These are phyloP conservation scores for Suillus placidus DNA, from an alignment of 768 basidiomycete genomes.

Conservation along the genomic window DNA sequence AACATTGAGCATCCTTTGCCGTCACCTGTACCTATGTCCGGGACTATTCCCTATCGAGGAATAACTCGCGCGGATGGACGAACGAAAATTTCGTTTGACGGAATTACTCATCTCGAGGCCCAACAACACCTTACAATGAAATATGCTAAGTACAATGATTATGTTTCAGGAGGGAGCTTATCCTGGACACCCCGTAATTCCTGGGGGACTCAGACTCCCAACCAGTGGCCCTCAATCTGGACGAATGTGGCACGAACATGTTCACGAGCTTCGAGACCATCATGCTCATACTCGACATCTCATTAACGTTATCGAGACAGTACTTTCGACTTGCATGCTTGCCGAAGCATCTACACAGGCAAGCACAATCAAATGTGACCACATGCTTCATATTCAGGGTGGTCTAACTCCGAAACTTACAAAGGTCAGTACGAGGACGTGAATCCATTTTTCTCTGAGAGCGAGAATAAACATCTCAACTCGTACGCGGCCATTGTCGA, in stretches of 20 bases:
- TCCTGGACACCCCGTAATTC: background rate
- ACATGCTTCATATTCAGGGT: background rate
- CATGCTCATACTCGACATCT: background rate
- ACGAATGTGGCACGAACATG: background rate
- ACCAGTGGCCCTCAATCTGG: background rate
- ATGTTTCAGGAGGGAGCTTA: background rate
- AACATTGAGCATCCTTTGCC: too few relatives aligned
- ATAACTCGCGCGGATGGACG: too few relatives aligned
- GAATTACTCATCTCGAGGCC: too few relatives aligned
- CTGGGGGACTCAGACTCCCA: background rate
- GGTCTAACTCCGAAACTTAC: background rate
- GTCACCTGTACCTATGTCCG: too few relatives aligned
- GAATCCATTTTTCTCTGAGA: background rate
- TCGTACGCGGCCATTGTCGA: background rate
- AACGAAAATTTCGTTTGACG: too few relatives aligned
- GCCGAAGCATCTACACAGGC: background rate
- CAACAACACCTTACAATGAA: too few relatives aligned
- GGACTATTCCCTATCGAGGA: too few relatives aligned
- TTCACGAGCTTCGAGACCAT: background rate
- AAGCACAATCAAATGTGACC: background rate
- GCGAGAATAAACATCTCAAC: background rate
- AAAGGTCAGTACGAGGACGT: background rate
- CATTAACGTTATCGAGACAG: background rate
- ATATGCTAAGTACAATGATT: background rate
- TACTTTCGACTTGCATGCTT: background rate